Conservation (phyloP, 169 alveolate genomes). For the Eimeria maxima region DNA sequence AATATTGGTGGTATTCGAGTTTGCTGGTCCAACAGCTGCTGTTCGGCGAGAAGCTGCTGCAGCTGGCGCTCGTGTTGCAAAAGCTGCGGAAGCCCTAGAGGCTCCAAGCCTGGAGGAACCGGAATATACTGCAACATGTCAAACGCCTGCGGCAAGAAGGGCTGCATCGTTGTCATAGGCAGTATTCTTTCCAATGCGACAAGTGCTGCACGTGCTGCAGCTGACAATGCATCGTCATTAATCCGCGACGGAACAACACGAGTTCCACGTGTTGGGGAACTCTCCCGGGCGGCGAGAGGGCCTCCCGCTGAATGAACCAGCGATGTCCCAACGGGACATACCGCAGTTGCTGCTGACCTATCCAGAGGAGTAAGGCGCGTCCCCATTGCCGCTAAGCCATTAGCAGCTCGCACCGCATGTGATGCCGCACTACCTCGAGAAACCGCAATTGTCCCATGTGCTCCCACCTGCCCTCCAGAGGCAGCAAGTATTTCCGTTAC, state of each 20-base stretch:
- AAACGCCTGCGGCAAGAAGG: background rate
- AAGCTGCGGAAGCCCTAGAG: background rate
- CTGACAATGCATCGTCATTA: background rate
- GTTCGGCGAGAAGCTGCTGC: background rate
- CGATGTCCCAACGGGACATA: background rate
- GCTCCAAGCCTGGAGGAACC: background rate
- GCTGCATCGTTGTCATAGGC: background rate
- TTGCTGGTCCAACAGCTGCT: constrained; percentile 4
- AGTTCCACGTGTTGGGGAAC: background rate
- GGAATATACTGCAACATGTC: background rate
- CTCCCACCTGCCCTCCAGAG: background rate
- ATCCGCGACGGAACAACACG: background rate
- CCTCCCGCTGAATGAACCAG: background rate
- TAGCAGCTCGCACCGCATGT: background rate
- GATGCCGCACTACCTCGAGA: background rate
- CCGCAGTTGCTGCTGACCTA: background rate
- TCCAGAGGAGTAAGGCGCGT: constrained; percentile 1
- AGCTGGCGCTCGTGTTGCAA: background rate
- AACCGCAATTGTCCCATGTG: background rate
- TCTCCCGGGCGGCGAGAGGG: background rate
- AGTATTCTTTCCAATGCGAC: background rate
- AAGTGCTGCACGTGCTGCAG: background rate
- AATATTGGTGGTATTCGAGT: background rate
- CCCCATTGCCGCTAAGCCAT: background rate
- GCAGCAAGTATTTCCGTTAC: background rate